A percentile compares a stretch with the other conserved stretches of the same genome.
Evolutionary conservation across 177 flowering plant genomes (phyloP).

Genomic region (Vitis hybrid): DNA sequence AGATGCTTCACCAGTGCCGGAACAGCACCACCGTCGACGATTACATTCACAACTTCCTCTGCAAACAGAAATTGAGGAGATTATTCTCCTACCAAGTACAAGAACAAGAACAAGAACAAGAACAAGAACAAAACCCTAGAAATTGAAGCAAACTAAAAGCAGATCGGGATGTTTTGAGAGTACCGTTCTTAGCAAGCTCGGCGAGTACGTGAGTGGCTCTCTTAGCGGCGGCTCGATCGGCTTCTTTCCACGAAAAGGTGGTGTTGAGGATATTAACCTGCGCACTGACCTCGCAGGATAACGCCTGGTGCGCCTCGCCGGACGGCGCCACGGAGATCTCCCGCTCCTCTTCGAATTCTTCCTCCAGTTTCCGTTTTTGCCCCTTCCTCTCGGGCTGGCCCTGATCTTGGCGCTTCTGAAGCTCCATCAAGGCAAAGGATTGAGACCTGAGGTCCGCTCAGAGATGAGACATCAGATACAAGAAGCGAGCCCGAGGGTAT

Average conservation of each 20-base stretch:
- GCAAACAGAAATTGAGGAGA: constrained; percentile 10
- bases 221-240: constrained; percentile 91
- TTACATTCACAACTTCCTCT: constrained; percentile 86
- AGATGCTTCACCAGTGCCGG: constrained; percentile 86
- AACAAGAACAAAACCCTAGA: constrained; percentile 1
- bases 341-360: constrained; percentile 35
- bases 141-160: constrained; percentile 3
- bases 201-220: constrained; percentile 88
- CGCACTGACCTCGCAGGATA: constrained; percentile 42
- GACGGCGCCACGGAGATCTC: constrained; percentile 30
- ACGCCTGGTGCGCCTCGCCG: constrained; percentile 35
- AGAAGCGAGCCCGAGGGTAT: constrained; percentile 19
- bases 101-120: neutral
- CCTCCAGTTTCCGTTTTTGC: constrained; percentile 74
- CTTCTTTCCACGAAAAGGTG: constrained; percentile 67
- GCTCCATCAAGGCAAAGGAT: constrained; percentile 26
- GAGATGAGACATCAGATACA: constrained; percentile 4
- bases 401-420: constrained; percentile 18
- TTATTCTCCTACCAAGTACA: neutral
- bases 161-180: constrained; percentile 10
- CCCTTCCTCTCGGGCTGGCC: constrained; percentile 59
- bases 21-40: constrained; percentile 93
- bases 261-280: constrained; percentile 67
- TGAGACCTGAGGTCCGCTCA: constrained; percentile 12
- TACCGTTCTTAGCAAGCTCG: constrained; percentile 94